phyloP scores from a whole-genome alignment of 495 filamentous ascomycete species.

The Cercophora newfieldiana region DNA sequence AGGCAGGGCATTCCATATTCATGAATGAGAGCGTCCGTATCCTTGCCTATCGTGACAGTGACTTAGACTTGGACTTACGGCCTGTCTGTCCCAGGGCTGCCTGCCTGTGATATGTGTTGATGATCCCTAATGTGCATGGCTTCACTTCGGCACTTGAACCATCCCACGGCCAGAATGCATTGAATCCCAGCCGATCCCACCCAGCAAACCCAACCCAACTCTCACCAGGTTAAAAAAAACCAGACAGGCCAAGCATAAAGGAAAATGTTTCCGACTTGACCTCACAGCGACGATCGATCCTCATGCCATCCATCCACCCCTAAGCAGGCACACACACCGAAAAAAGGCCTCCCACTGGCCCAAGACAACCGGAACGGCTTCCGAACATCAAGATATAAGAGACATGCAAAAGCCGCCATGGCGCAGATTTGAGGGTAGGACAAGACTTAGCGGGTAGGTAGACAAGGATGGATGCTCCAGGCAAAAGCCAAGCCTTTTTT shows the following conservation, averaged over 20 bases:
- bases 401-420: background rate
- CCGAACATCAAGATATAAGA: background rate
- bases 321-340: background rate
- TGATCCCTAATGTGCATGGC: too few relatives aligned
- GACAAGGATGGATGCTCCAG: background rate
- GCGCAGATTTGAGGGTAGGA: background rate
- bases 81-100: too few relatives aligned
- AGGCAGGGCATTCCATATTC: background rate
- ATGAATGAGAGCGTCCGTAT: background rate
- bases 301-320: too few relatives aligned
- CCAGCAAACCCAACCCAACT: background rate
- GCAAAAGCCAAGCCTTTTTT: background rate
- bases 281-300: background rate
- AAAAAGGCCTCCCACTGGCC: background rate
- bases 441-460: background rate
- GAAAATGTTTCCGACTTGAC: background rate
- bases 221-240: too few relatives aligned
- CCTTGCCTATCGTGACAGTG: background rate
- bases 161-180: too few relatives aligned
- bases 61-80: too few relatives aligned
- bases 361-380: background rate
- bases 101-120: too few relatives aligned
- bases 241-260: background rate
- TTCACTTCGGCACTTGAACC: too few relatives aligned
- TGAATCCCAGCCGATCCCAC: background rate